Conservation (phyloP, 345 rosid species). For the Isatis tinctoria region DNA sequence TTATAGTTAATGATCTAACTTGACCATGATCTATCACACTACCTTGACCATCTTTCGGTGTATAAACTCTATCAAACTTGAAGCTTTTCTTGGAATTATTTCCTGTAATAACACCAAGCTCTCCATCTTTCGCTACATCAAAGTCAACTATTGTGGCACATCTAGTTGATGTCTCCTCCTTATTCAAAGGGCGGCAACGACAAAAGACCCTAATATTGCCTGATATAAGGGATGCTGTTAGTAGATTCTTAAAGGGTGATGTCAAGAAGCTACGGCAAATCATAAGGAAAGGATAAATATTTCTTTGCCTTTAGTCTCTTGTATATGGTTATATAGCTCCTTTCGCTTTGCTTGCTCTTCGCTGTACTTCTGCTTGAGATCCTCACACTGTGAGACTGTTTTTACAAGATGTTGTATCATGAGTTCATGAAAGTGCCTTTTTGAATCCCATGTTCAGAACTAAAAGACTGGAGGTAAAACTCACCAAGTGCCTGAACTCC, state of each 20-base stretch:
- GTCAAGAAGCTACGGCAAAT: slow-evolving; percentile 4
- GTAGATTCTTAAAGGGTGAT: neutral
- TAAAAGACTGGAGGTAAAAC: slow-evolving; percentile 13
- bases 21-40: neutral
- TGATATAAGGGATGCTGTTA: slow-evolving; percentile 34
- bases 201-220: slow-evolving; percentile 97
- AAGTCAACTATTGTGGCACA: slow-evolving; percentile 67
- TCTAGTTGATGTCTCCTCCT: slow-evolving; percentile 57
- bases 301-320: slow-evolving; percentile 67
- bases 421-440: slow-evolving; percentile 12
- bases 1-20: neutral
- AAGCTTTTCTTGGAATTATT: slow-evolving; percentile 57
- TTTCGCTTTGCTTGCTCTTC: slow-evolving; percentile 89
- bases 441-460: neutral
- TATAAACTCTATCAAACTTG: slow-evolving; percentile 82
- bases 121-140: slow-evolving; percentile 84
- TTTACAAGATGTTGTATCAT: slow-evolving; percentile 3
- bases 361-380: slow-evolving; percentile 67
- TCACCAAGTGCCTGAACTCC: slow-evolving; percentile 91
- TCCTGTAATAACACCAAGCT: slow-evolving; percentile 67
- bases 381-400: slow-evolving; percentile 90
- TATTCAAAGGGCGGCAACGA: slow-evolving; percentile 85
- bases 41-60: slow-evolving; percentile 96
- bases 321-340: slow-evolving; percentile 86
- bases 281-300: slow-evolving; percentile 1